Evolutionary conservation across 2,329 filamentous ascomycete species (phyloP).

Genomic region (Diaporthe vaccinii): DNA sequence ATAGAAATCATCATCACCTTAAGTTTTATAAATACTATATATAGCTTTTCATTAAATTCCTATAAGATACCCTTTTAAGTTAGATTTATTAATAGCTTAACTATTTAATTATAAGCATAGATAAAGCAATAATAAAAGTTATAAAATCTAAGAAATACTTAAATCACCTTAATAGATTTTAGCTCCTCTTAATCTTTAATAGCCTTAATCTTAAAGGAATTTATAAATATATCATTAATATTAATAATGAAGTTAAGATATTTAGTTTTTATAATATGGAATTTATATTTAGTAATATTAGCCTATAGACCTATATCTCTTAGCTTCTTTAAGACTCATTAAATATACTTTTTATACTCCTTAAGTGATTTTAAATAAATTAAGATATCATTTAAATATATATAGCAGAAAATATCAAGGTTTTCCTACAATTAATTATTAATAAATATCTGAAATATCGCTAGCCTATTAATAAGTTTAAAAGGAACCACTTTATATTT

Average conservation of each 20-base stretch:
- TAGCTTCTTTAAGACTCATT: not conserved
- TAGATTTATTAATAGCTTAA: not conserved
- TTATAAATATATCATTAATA: not conserved
- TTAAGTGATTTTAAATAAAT: not conserved
- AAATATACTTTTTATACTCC: constrained; percentile 6
- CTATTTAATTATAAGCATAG: not conserved
- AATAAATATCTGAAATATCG: not conserved
- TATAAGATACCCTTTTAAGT: not conserved
- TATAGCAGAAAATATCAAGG: not conserved
- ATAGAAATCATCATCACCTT: not conserved
- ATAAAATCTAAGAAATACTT: not conserved
- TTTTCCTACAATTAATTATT: not conserved
- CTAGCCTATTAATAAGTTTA: not conserved
- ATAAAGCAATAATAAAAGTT: not conserved
- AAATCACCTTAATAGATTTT: not conserved
- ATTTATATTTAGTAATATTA: not conserved
- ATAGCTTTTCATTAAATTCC: not conserved
- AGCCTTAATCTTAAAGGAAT: not conserved
- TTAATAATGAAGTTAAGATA: too few species aligned
- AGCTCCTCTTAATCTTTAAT: not conserved
- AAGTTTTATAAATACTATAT: too few species aligned
- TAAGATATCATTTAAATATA: constrained; percentile 17
- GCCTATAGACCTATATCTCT: not conserved
- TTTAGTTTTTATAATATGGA: not conserved
- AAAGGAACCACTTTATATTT: constrained; percentile 1